Percentiles rank a stretch among this genome's conserved stretches.
Evolutionary conservation across 345 rosid species (phyloP).

Genomic region (Balakata baccata): DNA sequence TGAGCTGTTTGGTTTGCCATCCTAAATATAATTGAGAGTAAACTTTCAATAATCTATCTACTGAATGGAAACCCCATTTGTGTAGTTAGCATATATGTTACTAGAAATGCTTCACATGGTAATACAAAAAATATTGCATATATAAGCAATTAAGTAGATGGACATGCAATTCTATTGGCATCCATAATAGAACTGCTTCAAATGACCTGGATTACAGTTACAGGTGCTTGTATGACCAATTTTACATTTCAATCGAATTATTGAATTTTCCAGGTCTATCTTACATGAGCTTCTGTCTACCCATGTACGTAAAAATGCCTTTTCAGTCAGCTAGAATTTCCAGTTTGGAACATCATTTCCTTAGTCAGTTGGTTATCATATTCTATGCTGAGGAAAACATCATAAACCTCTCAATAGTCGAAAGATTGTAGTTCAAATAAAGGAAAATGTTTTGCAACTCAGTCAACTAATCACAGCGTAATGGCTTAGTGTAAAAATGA

Average conservation of each 20-base stretch:
- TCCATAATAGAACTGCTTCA: background rate
- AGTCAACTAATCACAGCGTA: background rate
- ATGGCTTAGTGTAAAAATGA: background rate
- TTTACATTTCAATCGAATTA: background rate
- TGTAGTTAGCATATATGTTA: background rate
- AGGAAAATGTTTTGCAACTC: background rate
- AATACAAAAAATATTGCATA: constrained; percentile 1
- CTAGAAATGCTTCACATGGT: background rate
- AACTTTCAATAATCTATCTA: constrained; percentile 28
- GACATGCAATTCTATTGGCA: background rate
- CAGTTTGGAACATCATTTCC: background rate
- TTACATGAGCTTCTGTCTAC: background rate
- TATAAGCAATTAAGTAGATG: background rate
- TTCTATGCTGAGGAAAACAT: background rate
- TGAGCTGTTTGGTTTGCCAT: constrained; percentile 33
- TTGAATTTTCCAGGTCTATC: background rate
- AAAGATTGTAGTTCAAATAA: background rate
- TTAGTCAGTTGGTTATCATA: background rate
- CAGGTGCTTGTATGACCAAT: background rate
- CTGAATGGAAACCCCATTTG: constrained; percentile 1
- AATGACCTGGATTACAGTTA: background rate
- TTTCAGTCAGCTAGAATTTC: background rate
- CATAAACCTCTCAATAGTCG: background rate
- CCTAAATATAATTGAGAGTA: constrained; percentile 39
- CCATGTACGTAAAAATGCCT: background rate